Evolutionary conservation across 176 grass and related monocot genomes (phyloP), one percentile per base, ranked within the genome.

Genomic region (Triticum urartu): DNA sequence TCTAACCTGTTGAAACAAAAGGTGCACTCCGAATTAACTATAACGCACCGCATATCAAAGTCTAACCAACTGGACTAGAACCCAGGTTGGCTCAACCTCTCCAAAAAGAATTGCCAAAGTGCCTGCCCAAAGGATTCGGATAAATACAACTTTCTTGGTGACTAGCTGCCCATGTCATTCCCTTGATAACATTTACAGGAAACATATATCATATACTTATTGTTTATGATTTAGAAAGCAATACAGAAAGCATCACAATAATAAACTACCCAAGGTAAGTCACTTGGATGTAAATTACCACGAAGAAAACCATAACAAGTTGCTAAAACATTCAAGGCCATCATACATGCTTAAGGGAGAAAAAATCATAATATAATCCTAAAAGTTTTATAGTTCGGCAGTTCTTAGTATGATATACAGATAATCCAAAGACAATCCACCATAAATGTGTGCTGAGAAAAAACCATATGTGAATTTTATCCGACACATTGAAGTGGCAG

Each of bases 1-100:
- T 64, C 96, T 92, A 60, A 98, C 96, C 91, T 98, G 85, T 88
- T 85, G 21, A 88, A 79, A 71, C 22, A 50, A 76, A 74, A 89
- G 21, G 76, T 61, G 74, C 58, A 67, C 5, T 63, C 34, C 10
- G 4, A 65, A 33, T 52, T 50, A 79, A 77, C 15, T 84, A 62
- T 84, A 67, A 68, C 11, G 34, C 11, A 82, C 70, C 1, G 43
- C 43, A 68, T 78, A 64, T 47, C 68, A 35, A 79, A 45, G 33
- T 45, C 75, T 65, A 83, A 75, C 72, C 72, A 75, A 69, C 34
- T 70, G 34, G 33, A 9, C 20, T 70, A 18, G 4, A 70, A 70
- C 67, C 35, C 32, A 18, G 66, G 18, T 10, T 69, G 66, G 33
- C 17, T 36, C 33, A 69, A 10, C 68, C 72, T 75, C 42, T 75